A percentile compares a stretch with the other conserved stretches of the same genome.
These are phyloP conservation scores for Boletus coffeatus DNA, from an alignment of 1,284 basidiomycete species.

Conservation along the genomic window DNA sequence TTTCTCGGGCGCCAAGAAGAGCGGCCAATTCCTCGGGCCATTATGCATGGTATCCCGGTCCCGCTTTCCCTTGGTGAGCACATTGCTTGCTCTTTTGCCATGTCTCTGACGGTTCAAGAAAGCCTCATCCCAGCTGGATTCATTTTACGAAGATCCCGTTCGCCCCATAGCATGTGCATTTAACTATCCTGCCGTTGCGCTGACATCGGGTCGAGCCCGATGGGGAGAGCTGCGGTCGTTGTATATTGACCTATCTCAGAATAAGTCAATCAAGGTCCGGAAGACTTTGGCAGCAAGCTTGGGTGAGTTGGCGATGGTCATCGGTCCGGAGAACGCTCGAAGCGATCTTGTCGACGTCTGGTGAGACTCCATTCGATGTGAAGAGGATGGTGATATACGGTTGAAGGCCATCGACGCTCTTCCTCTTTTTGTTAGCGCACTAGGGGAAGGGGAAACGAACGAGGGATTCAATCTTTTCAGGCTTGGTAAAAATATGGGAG, in stretches of 20 bases:
- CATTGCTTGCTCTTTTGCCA: background rate
- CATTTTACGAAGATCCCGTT: slow-evolving; percentile 53
- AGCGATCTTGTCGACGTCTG: slow-evolving; percentile 75
- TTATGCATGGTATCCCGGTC: slow-evolving; percentile 5
- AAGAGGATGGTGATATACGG: slow-evolving; percentile 66
- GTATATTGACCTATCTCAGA: slow-evolving; percentile 62
- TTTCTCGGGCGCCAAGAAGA: slow-evolving; percentile 62
- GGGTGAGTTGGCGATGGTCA: slow-evolving; percentile 85
- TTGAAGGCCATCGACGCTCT: slow-evolving; percentile 64
- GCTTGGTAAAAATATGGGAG: slow-evolving; percentile 59
- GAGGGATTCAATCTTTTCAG: slow-evolving; percentile 45
- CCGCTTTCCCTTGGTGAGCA: slow-evolving; percentile 18
- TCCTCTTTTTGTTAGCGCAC: slow-evolving; percentile 50
- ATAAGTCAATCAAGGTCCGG: slow-evolving; percentile 53
- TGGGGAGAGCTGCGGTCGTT: slow-evolving; percentile 76
- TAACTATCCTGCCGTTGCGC: slow-evolving; percentile 89
- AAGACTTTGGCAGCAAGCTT: slow-evolving; percentile 82
- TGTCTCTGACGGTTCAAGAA: slow-evolving; percentile 11
- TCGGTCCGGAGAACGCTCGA: slow-evolving; percentile 66
- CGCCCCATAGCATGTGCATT: slow-evolving; percentile 88
- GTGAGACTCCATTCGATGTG: slow-evolving; percentile 51
- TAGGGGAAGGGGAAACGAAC: slow-evolving; percentile 43
- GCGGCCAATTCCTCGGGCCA: slow-evolving; percentile 26
- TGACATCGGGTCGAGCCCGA: slow-evolving; percentile 73
- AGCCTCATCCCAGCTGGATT: slow-evolving; percentile 32